A percentile compares a stretch with the other conserved stretches of the same genome.
phyloP scores from a whole-genome alignment of 148 eudicot genomes.

The Pharnaceum exiguum region DNA sequence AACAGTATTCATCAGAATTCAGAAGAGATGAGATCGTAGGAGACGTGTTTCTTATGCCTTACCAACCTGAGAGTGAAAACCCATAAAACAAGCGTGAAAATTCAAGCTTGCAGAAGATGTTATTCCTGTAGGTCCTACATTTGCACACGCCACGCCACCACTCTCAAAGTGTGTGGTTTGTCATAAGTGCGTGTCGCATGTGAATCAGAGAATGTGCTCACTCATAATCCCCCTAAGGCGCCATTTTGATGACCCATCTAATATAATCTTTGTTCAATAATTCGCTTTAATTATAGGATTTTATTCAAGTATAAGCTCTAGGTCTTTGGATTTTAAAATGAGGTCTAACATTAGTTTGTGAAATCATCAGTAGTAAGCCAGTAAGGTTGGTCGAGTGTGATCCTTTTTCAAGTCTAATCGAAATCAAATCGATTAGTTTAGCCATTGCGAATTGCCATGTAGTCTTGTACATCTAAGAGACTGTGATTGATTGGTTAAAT shows the following conservation, averaged over 20 bases:
- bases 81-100: background rate
- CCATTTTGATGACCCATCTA: background rate
- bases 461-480: no score
- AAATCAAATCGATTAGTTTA: no score
- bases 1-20: background rate
- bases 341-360: no score
- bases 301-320: no score
- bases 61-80: background rate
- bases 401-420: no score
- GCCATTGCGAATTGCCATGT: no score
- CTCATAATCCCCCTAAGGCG: slow-evolving; percentile 1
- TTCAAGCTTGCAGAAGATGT: background rate
- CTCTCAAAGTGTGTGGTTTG: slow-evolving; percentile 15
- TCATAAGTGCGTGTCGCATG: slow-evolving; percentile 25
- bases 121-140: background rate
- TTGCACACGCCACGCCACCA: background rate
- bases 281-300: no score
- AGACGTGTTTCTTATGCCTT: background rate
- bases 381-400: no score
- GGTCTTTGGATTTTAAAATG: no score
- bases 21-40: background rate
- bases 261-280: background rate
- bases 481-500: no score
- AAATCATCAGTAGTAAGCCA: no score
- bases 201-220: slow-evolving; percentile 4